Percentiles rank a stretch among this genome's conserved stretches.
Conservation (phyloP, 768 basidiomycete species). For the Mycena polygramma region DNA sequence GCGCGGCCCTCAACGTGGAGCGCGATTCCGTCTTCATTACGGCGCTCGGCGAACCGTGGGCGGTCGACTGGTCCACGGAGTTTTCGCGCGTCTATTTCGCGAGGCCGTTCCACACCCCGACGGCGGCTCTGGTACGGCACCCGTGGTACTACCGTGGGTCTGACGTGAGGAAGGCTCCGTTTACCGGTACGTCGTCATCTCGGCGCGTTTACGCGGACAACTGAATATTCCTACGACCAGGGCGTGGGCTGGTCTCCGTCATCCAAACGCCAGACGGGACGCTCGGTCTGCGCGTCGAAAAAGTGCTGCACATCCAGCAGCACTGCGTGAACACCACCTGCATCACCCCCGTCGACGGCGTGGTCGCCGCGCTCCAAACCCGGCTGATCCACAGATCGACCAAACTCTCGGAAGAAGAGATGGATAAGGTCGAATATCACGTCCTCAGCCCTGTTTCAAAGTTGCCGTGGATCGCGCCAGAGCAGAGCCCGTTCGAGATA, state of each 20-base stretch:
- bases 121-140: conserved; percentile 10
- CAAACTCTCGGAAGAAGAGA: conserved; percentile 17
- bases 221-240: not conserved
- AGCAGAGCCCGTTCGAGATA: conserved; percentile 11
- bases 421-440: not conserved
- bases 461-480: not conserved
- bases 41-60: conserved; percentile 28
- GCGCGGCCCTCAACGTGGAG: not conserved
- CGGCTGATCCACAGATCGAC: conserved; percentile 20
- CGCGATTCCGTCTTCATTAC: conserved; percentile 29
- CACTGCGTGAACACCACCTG: not conserved
- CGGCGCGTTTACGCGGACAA: not conserved
- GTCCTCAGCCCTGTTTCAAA: not conserved
- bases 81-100: conserved; percentile 23
- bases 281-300: conserved; percentile 28
- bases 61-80: conserved; percentile 18
- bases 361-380: not conserved
- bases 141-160: conserved; percentile 22
- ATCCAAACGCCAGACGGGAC: conserved; percentile 1
- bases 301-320: conserved; percentile 1
- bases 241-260: conserved; percentile 32
- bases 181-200: conserved; percentile 6
- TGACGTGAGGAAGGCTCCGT: not conserved
- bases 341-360: conserved; percentile 12
- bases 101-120: not conserved